Conservation (phyloP, 139 green algal species). For the Coelastrella sp. region DNA sequence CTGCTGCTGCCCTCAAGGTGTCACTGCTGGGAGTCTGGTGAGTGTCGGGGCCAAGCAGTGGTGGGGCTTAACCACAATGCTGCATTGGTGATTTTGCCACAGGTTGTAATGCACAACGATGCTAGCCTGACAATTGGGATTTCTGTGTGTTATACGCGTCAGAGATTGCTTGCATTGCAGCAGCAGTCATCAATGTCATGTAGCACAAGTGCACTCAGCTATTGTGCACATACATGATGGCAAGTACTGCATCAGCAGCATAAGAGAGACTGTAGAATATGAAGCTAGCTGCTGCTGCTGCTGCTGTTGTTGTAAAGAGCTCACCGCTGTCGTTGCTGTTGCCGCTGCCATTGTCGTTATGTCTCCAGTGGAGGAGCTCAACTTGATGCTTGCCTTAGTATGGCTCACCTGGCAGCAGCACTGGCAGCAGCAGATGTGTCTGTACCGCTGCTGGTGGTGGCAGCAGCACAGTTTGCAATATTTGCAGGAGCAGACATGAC, state of each 20-base stretch:
- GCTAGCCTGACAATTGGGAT: too few relatives aligned
- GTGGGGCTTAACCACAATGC: neutral
- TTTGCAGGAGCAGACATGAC: constrained; percentile 44
- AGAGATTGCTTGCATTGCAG: too few relatives aligned
- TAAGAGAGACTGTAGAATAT: too few relatives aligned
- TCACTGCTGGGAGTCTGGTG: constrained; percentile 39
- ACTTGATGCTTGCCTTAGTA: constrained; percentile 36
- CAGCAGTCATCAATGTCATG: too few relatives aligned
- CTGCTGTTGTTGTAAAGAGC: too few relatives aligned
- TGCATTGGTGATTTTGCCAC: too few relatives aligned
- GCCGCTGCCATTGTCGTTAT: neutral
- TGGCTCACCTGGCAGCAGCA: constrained; percentile 29
- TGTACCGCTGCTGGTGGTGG: constrained; percentile 36
- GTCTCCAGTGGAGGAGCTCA: constrained; percentile 33
- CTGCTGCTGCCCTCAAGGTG: constrained; percentile 23
- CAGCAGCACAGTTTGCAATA: constrained; percentile 42
- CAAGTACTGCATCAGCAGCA: too few relatives aligned
- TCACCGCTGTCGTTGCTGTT: neutral
- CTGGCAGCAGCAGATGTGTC: constrained; percentile 24
- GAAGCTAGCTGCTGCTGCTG: neutral
- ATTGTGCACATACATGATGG: too few relatives aligned
- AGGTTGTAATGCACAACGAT: too few relatives aligned
- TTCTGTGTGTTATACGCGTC: too few relatives aligned
- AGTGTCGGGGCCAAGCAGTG: neutral
- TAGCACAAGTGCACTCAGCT: too few relatives aligned